phyloP scores from a whole-genome alignment of 257 asterid genomes.

The Petunia axillaris region DNA sequence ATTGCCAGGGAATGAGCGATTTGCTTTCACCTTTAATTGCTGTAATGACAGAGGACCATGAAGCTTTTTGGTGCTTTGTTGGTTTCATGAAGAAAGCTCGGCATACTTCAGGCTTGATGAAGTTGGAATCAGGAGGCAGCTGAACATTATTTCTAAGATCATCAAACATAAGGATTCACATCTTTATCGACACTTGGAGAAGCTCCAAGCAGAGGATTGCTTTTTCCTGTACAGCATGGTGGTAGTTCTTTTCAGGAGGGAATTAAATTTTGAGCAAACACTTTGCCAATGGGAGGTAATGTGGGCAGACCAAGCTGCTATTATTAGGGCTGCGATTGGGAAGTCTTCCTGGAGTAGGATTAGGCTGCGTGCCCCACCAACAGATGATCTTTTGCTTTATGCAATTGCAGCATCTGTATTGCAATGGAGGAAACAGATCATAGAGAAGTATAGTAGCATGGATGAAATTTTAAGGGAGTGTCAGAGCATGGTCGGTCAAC shows the following conservation, averaged over 20 bases:
- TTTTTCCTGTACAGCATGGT: conserved; percentile 93
- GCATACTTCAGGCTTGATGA: conserved; percentile 88
- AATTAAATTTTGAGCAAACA: conserved; percentile 79
- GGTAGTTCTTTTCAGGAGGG: conserved; percentile 88
- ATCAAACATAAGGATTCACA: conserved; percentile 82
- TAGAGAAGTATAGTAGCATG: conserved; percentile 81
- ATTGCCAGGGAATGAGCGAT: conserved; percentile 98
- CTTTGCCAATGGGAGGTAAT: conserved; percentile 91
- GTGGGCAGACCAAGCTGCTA: conserved; percentile 98
- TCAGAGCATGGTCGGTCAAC: conserved; percentile 86
- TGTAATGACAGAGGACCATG: conserved; percentile 82
- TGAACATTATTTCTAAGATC: conserved; percentile 72
- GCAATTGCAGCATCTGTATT: conserved; percentile 93
- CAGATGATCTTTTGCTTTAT: conserved; percentile 78
- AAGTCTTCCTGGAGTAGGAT: conserved; percentile 84
- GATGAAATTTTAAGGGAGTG: conserved; percentile 90
- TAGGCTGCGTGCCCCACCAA: conserved; percentile 80
- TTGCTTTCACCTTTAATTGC: conserved; percentile 77
- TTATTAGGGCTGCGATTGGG: conserved; percentile 68
- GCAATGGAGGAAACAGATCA: conserved; percentile 87
- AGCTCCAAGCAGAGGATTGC: conserved; percentile 94
- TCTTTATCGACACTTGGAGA: conserved; percentile 80
- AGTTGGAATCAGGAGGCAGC: conserved; percentile 80
- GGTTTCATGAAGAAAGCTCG: conserved; percentile 98
- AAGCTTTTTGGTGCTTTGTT: conserved; percentile 97